Conservation (phyloP, 345 rosid species). For the Sisymbrium irio region DNA sequence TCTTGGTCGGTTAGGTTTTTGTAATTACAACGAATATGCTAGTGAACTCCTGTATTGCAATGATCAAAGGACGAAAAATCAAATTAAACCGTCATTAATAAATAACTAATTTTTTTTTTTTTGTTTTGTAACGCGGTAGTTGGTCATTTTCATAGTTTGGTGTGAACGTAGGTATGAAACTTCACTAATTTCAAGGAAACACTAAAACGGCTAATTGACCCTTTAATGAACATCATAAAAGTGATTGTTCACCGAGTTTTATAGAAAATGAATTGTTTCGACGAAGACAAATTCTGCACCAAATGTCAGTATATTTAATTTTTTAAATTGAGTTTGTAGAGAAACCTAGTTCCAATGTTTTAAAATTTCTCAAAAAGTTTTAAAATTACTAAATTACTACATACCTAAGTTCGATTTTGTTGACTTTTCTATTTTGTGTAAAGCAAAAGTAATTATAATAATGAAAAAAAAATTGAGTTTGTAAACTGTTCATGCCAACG, state of each 20-base stretch:
- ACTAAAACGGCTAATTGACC: conserved; percentile 28
- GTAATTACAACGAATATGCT: background rate
- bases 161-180: conserved; percentile 8
- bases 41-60: background rate
- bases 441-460: background rate
- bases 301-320: background rate
- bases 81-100: background rate
- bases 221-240: background rate
- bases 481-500: background rate
- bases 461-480: background rate
- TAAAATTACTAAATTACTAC: background rate
- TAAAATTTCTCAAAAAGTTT: background rate
- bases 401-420: too few species aligned
- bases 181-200: conserved; percentile 24
- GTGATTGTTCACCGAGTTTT: background rate
- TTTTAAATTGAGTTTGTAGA: background rate
- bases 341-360: background rate
- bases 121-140: conserved; percentile 14
- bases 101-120: background rate
- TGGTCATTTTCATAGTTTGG: conserved; percentile 33
- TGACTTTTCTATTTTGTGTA: background rate
- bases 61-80: background rate
- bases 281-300: background rate
- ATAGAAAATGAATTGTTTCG: background rate
- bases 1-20: background rate